Base-by-base conservation (phyloP, 2,329 filamentous ascomycete genomes). In the Ophiostoma piceae region DNA sequence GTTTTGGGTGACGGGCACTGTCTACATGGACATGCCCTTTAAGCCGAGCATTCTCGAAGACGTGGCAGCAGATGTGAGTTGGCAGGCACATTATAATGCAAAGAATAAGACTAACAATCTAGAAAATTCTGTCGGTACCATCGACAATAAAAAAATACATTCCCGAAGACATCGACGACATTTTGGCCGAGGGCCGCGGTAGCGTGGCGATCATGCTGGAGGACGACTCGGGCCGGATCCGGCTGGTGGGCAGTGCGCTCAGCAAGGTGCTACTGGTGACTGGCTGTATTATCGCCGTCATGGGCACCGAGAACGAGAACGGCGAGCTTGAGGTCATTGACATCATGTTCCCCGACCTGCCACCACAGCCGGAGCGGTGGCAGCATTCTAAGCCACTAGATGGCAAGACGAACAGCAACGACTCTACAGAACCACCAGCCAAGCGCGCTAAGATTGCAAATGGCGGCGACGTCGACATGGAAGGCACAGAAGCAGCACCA, bases 21-120 rank as follows among this genome's bases (percentile, higher is more conserved):
- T 98, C 41, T 99, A 96, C 79, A 96, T 98, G 90, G 92, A 98
- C 73, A 94, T 99, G 92, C 87, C 91, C 2, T 80, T 97, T 76
- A 99, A 99, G 81, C 95, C 96, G 0, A 96, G 96, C 77, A 94
- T 99, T 78, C 82, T 99, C 43, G 94, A 97, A 71, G 95, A 99
- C 75, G 91, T 99, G 60, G 90, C 92, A 57, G 96, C 96, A 80
- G 94, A 97, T 79, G 92, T 94, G 80, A 73, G 86, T 68, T 12
- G 8, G 26, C 9, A 9, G 22, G 2, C 6, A 26, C 4, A 57
- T 3, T 22, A 19, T 4, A 32, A 29, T 29, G 0, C 7, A 9
- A n/a, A 4, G 9, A 16, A 60, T 54, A 43, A 16, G 26, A 12
- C 32, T 26, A n/a, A 72, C 57, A 6, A 3, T 19, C 0, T 26